Percentiles rank a stretch among this genome's conserved stretches.
phyloP scores from a whole-genome alignment of 2,329 filamentous ascomycete species.

The Diaporthe citri region DNA sequence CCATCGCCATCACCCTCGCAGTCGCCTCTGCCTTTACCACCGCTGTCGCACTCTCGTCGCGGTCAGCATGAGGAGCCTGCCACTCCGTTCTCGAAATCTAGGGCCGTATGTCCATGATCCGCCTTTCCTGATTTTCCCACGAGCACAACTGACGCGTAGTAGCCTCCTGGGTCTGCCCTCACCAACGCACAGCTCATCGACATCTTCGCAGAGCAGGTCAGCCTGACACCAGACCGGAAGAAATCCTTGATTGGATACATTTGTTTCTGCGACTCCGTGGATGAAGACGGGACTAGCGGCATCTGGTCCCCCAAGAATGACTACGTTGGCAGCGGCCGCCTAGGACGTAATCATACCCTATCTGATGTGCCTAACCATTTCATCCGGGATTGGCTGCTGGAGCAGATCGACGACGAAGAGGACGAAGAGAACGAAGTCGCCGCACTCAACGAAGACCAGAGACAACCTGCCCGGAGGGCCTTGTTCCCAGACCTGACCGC shows the following conservation, averaged over 20 bases:
- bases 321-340: background rate
- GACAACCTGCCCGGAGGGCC: background rate
- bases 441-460: background rate
- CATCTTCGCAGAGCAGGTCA: background rate
- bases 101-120: background rate
- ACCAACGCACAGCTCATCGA: slow-evolving; percentile 19
- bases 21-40: too few relatives aligned
- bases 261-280: background rate
- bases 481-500: slow-evolving; percentile 1
- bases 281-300: background rate
- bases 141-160: background rate
- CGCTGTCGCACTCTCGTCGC: background rate
- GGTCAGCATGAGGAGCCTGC: background rate
- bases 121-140: background rate
- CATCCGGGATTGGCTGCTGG: background rate
- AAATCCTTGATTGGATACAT: background rate
- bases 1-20: too few relatives aligned
- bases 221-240: background rate
- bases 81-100: background rate
- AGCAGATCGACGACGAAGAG: background rate
- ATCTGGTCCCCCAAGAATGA: background rate
- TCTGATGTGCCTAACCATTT: slow-evolving; percentile 23
- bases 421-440: background rate
- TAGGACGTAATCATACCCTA: slow-evolving; percentile 20
- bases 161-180: background rate